These are phyloP conservation scores for Melanogaster broomeanus DNA, from an alignment of 768 basidiomycete species.

Conservation along the genomic window DNA sequence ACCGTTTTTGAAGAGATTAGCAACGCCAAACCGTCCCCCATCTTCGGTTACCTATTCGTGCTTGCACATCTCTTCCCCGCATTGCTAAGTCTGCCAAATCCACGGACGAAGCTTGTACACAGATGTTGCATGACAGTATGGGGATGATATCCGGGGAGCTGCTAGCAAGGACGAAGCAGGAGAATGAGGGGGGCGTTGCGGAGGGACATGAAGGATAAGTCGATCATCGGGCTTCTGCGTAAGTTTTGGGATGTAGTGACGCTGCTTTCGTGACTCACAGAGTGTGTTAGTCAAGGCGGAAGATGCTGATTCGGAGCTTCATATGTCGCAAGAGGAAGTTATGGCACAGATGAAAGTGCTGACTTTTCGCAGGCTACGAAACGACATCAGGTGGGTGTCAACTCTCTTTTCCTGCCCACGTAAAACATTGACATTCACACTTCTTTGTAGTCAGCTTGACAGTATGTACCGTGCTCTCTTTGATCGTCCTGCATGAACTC, in stretches of 20 bases:
- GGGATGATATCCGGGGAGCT: conserved; percentile 40
- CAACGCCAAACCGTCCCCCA: conserved; percentile 18
- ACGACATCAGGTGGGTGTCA: conserved; percentile 26
- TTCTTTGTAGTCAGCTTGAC: conserved; percentile 4
- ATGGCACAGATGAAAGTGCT: conserved; percentile 12
- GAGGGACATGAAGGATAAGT: conserved; percentile 20
- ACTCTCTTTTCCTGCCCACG: not conserved
- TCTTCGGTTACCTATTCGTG: conserved; percentile 38
- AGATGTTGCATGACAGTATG: conserved; percentile 35
- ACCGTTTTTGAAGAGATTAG: conserved; percentile 42
- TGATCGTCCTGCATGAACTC: not conserved
- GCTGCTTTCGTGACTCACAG: not conserved
- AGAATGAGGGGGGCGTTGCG: conserved; percentile 21
- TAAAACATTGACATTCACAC: not conserved
- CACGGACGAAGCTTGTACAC: conserved; percentile 30
- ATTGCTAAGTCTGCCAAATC: conserved; percentile 38
- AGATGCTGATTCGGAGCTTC: conserved; percentile 20
- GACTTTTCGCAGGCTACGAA: conserved; percentile 15
- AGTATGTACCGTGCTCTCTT: not conserved
- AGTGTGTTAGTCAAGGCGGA: conserved; percentile 38
- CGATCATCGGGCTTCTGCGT: conserved; percentile 15
- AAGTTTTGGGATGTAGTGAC: not conserved
- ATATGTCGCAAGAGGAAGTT: conserved; percentile 24
- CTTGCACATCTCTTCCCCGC: conserved; percentile 38
- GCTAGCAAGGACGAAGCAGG: conserved; percentile 36